These are phyloP conservation scores for Sporothrix brunneoviolacea DNA, from an alignment of 2,329 filamentous ascomycete genomes.

Conservation along the genomic window DNA sequence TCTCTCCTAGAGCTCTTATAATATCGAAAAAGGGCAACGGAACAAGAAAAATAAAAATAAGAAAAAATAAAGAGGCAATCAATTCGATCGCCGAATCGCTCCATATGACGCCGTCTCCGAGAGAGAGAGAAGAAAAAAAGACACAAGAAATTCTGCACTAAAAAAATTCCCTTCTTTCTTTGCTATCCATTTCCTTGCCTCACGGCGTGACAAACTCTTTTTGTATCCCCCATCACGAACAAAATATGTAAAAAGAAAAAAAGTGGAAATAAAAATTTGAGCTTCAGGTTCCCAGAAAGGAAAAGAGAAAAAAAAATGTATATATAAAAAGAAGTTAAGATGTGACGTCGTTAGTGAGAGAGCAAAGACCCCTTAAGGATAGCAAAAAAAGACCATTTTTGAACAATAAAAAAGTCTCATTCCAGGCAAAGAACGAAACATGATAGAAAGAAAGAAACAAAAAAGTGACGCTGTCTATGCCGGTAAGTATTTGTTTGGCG, in stretches of 20 bases:
- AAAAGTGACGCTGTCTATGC: not conserved
- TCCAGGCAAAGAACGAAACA: not conserved
- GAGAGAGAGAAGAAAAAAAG: not conserved
- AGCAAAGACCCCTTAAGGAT: not conserved
- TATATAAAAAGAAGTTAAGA: not conserved
- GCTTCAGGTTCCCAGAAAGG: not conserved
- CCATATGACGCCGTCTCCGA: not conserved
- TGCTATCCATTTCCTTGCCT: slow-evolving; percentile 8
- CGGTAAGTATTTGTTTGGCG: no score
- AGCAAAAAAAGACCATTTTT: not conserved
- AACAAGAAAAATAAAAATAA: not conserved
- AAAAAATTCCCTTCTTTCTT: not conserved
- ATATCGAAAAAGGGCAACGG: not conserved
- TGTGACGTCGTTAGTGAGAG: not conserved
- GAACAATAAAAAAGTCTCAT: not conserved
- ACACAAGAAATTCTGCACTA: not conserved
- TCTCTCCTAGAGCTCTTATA: no score
- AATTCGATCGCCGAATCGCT: not conserved
- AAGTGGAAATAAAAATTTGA: not conserved
- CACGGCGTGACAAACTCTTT: slow-evolving; percentile 3
- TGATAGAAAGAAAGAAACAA: not conserved
- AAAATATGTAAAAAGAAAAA: not conserved
- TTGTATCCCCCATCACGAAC: not conserved
- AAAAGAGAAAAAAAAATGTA: not conserved
- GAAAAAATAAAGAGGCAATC: not conserved